phyloP scores from a whole-genome alignment of 805 yeast genomes.

The Saccharomycopsis sp. region DNA sequence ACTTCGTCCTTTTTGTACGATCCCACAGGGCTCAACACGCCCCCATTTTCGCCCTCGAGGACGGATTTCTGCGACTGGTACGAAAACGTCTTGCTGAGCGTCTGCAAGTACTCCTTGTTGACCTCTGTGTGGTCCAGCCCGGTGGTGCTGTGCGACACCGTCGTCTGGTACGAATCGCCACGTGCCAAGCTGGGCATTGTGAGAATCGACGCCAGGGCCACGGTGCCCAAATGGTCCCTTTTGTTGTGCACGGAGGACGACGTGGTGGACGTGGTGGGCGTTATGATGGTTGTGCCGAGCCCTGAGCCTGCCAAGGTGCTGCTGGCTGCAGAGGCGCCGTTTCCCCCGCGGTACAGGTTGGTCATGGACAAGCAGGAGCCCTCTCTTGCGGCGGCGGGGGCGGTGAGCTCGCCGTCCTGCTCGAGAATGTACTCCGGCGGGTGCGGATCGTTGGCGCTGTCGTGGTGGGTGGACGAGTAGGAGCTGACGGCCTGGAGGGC shows the following conservation, averaged over 20 bases:
- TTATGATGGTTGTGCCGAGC: not conserved
- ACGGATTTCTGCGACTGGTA: constrained; percentile 13
- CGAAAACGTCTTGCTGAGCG: constrained; percentile 17
- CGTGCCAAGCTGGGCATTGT: constrained; percentile 63
- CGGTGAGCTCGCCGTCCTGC: constrained; percentile 32
- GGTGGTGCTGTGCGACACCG: constrained; percentile 32
- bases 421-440: constrained; percentile 33
- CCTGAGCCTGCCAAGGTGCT: not conserved
- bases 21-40: constrained; percentile 3
- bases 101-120: constrained; percentile 15
- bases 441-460: constrained; percentile 12
- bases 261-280: not conserved
- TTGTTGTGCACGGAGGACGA: not conserved
- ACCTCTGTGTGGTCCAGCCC: constrained; percentile 8
- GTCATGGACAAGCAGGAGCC: constrained; percentile 26
- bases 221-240: not conserved
- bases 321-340: not conserved
- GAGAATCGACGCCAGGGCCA: not conserved
- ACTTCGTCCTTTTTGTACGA: constrained; percentile 24
- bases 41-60: not conserved
- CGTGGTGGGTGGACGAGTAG: constrained; percentile 15
- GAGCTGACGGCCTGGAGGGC: constrained; percentile 7
- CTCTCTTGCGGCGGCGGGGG: constrained; percentile 41
- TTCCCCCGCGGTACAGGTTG: constrained; percentile 11
- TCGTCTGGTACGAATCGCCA: constrained; percentile 69